A percentile compares a stretch with the other conserved stretches of the same genome.
phyloP scores from a whole-genome alignment of 208 protist species.

The Crithidia bombi region DNA sequence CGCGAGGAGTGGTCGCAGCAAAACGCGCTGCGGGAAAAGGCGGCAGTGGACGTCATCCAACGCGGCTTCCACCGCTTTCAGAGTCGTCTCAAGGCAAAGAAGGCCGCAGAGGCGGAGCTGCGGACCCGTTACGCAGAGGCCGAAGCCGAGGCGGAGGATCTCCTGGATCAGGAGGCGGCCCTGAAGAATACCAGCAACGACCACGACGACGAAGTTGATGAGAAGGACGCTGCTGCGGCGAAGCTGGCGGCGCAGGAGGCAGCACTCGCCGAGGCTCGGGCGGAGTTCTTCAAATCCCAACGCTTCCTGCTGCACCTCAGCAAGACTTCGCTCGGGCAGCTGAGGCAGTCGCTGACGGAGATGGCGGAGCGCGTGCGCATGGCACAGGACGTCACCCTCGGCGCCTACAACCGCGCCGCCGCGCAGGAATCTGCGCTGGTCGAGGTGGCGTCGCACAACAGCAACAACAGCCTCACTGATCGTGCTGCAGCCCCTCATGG shows the following conservation, averaged over 20 bases:
- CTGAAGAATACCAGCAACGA: conserved; percentile 21
- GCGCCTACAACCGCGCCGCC: conserved; percentile 25
- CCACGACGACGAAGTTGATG: conserved; percentile 16
- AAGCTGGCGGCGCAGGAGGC: conserved; percentile 49
- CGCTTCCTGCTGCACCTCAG: conserved; percentile 72
- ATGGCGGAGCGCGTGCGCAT: conserved; percentile 57
- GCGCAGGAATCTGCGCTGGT: conserved; percentile 38
- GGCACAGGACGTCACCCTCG: conserved; percentile 42
- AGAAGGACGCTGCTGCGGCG: conserved; percentile 17
- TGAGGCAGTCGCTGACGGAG: conserved; percentile 61
- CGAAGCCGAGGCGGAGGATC: conserved; percentile 69
- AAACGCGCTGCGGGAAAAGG: conserved; percentile 65
- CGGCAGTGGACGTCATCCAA: conserved; percentile 76
- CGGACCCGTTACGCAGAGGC: conserved; percentile 59
- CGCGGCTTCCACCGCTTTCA: conserved; percentile 62
- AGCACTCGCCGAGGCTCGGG: conserved; percentile 47
- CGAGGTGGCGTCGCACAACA: conserved; percentile 7
- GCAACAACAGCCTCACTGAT: no score
- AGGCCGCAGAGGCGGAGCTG: conserved; percentile 57
- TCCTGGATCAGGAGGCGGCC: conserved; percentile 51
- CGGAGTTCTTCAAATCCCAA: conserved; percentile 70
- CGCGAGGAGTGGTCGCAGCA: conserved; percentile 60
- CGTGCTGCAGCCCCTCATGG: no score
- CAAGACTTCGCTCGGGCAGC: conserved; percentile 60
- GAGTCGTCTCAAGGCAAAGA: conserved; percentile 32